phyloP scores from a whole-genome alignment of 176 grass and related monocot species.

The Phoenix roebelenii region DNA sequence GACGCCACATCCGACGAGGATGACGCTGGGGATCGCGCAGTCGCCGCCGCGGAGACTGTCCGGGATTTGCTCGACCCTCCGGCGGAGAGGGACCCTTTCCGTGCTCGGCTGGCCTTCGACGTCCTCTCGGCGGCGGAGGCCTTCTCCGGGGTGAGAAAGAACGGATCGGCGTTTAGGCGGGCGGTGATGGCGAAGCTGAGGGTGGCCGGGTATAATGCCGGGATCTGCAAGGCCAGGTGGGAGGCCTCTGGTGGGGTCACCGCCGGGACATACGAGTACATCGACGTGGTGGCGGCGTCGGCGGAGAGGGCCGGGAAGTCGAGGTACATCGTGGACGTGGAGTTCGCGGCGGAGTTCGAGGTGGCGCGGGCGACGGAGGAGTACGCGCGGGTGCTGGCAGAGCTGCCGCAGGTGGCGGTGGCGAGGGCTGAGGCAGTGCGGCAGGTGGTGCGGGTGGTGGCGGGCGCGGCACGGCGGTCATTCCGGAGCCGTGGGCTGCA shows the following conservation, averaged over 20 bases:
- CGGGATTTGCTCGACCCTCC: constrained; percentile 43
- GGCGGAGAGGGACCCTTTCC: constrained; percentile 38
- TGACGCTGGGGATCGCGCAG: neutral
- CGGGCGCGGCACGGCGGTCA: constrained; percentile 46
- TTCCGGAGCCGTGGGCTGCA: constrained; percentile 53
- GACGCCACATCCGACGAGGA: constrained; percentile 1
- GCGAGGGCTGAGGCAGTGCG: constrained; percentile 44
- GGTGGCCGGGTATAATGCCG: constrained; percentile 59
- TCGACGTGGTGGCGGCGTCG: constrained; percentile 48
- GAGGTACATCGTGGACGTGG: constrained; percentile 92
- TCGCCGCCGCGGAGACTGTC: constrained; percentile 22
- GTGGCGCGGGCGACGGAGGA: constrained; percentile 59
- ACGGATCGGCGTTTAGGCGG: constrained; percentile 42
- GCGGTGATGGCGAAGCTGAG: constrained; percentile 38
- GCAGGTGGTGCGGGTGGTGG: constrained; percentile 40
- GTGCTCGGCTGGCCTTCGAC: constrained; percentile 39
- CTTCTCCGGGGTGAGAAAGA: constrained; percentile 18
- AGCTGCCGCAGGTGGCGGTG: constrained; percentile 44
- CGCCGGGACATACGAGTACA: constrained; percentile 78
- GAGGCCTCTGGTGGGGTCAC: constrained; percentile 38
- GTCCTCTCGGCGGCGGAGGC: constrained; percentile 31
- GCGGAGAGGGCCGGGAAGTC: neutral
- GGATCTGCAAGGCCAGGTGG: constrained; percentile 71
- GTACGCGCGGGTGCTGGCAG: constrained; percentile 42
- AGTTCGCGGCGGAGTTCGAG: constrained; percentile 61